Evolutionary conservation across 768 basidiomycete species (phyloP).

Genomic region (Termitomyces sp.): DNA sequence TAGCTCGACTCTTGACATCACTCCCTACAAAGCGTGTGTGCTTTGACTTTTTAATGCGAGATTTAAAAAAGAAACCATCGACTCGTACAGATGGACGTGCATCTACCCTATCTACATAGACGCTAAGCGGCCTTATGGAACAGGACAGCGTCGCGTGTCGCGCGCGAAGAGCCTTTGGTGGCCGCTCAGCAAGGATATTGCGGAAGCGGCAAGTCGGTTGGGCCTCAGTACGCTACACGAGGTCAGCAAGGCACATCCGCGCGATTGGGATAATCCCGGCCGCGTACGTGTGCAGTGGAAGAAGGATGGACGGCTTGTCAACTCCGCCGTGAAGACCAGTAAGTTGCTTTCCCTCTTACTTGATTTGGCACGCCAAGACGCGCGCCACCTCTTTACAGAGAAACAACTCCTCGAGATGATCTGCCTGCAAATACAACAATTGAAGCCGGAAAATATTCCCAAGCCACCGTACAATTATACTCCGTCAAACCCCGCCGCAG

Average conservation of each 20-base stretch:
- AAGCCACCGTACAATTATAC: conserved; percentile 51
- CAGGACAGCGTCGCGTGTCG: conserved; percentile 76
- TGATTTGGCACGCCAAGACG: not conserved
- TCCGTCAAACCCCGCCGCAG: conserved; percentile 20
- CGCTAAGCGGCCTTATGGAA: conserved; percentile 84
- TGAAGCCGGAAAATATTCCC: conserved; percentile 68
- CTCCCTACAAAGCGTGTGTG: conserved; percentile 78
- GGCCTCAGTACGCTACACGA: conserved; percentile 83
- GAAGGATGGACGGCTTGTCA: conserved; percentile 65
- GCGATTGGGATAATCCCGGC: conserved; percentile 98
- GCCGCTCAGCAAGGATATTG: conserved; percentile 92
- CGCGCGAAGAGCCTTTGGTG: conserved; percentile 85
- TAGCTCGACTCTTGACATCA: conserved; percentile 54
- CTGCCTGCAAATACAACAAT: conserved; percentile 62
- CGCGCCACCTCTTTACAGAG: conserved; percentile 38
- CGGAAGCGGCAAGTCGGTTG: conserved; percentile 71
- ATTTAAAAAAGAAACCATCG: conserved; percentile 13
- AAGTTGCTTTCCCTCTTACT: conserved; percentile 21
- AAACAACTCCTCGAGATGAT: conserved; percentile 76
- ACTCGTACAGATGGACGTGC: conserved; percentile 74
- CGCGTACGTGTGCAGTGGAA: conserved; percentile 92
- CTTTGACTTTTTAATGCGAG: conserved; percentile 9
- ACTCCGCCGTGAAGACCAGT: conserved; percentile 74
- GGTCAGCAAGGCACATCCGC: conserved; percentile 85
- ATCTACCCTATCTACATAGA: conserved; percentile 98